Evolutionary conservation across 139 green algal genomes (phyloP).

Genomic region (Mychonastes homosphaera): DNA sequence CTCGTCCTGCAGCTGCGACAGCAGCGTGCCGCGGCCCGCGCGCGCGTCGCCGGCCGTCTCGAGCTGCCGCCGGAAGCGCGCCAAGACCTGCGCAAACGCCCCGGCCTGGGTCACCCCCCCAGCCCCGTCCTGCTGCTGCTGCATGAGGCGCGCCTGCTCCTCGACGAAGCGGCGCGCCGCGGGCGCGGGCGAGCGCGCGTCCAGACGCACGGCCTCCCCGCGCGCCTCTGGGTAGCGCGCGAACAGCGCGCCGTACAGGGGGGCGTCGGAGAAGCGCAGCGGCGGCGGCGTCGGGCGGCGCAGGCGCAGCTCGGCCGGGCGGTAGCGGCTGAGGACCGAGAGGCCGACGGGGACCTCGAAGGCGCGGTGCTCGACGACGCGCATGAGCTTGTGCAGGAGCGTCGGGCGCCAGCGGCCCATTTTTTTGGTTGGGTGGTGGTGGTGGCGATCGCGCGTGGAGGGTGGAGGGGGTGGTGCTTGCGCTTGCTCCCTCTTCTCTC

Average conservation of each 20-base stretch:
- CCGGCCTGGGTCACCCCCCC: too few species aligned
- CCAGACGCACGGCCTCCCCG: too few species aligned
- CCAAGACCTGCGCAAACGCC: too few species aligned
- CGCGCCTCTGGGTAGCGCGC: conserved; percentile 3
- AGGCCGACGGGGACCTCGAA: conserved; percentile 12
- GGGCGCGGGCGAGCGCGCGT: not conserved
- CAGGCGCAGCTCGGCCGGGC: conserved; percentile 16
- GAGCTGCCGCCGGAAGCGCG: too few species aligned
- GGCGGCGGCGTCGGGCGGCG: conserved; percentile 7
- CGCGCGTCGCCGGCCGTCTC: too few species aligned
- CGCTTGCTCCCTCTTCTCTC: too few species aligned
- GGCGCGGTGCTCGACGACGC: not conserved
- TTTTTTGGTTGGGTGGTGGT: too few species aligned
- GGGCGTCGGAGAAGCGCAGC: conserved; percentile 1
- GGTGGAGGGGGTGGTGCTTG: too few species aligned
- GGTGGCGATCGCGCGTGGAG: too few species aligned
- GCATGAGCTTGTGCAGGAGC: conserved; percentile 11
- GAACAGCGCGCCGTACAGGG: not conserved
- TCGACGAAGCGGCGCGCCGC: conserved; percentile 8
- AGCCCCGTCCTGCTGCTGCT: too few species aligned
- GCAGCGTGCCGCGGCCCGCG: too few species aligned
- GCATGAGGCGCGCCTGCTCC: conserved; percentile 3
- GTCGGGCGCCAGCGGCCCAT: conserved; percentile 13
- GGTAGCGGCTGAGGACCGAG: conserved; percentile 11
- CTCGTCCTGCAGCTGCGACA: too few species aligned